These are phyloP conservation scores for Phytopythium boreale DNA, from an alignment of 352 stramenopile genomes.

Conservation along the genomic window DNA sequence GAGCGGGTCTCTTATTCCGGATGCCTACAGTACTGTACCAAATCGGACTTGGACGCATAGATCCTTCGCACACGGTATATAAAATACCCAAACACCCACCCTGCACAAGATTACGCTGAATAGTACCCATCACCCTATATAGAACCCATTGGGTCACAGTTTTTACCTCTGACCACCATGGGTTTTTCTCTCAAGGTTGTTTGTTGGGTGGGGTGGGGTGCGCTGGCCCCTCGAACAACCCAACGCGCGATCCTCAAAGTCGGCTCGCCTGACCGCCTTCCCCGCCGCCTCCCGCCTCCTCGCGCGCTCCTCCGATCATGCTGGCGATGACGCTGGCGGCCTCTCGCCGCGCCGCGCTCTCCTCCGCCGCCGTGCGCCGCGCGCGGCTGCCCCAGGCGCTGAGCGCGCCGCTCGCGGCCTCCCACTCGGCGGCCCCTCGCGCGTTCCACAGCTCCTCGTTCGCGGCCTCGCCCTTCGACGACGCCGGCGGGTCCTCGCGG, in stretches of 20 bases:
- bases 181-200: background rate
- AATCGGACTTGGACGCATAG: no score
- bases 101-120: no score
- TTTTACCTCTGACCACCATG: no score
- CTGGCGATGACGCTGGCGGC: conserved; percentile 18
- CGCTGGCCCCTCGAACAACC: background rate
- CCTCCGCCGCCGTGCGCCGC: conserved; percentile 4
- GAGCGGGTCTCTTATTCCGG: no score
- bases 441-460: conserved; percentile 26
- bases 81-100: no score
- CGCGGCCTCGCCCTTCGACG: conserved; percentile 35
- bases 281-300: background rate
- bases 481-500: conserved; percentile 29
- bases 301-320: conserved; percentile 11
- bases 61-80: no score
- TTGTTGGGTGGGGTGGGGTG: background rate
- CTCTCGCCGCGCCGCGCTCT: conserved; percentile 9
- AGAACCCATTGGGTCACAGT: no score
- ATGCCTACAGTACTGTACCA: no score
- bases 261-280: background rate
- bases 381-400: conserved; percentile 13
- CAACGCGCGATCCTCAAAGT: background rate
- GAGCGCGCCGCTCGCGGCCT: background rate
- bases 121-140: no score
- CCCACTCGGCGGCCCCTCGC: background rate